Conservation (phyloP, 495 filamentous ascomycete species). For the Neurospora pannonica region DNA sequence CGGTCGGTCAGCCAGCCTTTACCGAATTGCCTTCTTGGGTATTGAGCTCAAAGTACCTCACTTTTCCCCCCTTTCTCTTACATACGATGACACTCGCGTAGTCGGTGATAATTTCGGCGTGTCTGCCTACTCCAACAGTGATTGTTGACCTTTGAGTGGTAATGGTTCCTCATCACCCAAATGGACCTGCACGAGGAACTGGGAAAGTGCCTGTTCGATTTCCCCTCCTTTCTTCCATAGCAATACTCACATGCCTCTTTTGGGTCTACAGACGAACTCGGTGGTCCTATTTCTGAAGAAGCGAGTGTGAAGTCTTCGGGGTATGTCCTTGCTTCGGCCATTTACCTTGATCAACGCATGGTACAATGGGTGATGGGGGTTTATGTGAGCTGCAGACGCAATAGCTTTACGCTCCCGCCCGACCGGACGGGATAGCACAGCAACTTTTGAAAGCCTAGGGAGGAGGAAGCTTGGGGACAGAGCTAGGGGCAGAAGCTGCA, state of each 20-base stretch:
- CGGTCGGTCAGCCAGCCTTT: background rate
- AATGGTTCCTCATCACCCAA: background rate
- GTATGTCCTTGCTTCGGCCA: background rate
- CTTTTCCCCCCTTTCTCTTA: background rate
- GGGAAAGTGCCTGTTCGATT: background rate
- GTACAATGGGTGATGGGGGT: background rate
- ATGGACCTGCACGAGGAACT: background rate
- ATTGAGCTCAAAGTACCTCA: background rate
- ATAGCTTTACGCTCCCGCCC: background rate
- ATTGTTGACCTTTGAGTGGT: background rate
- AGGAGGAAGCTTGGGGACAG: background rate
- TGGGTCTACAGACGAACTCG: background rate
- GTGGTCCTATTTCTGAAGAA: background rate
- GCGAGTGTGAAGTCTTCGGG: background rate
- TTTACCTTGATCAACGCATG: background rate
- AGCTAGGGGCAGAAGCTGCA: background rate
- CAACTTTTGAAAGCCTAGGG: background rate
- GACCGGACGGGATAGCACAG: background rate
- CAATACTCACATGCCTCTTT: background rate
- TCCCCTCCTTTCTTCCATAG: background rate
- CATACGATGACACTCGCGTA: background rate
- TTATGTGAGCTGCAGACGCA: background rate
- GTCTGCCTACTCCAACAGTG: background rate
- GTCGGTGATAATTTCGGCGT: background rate
- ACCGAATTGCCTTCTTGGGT: background rate